phyloP scores from a whole-genome alignment of 2,329 filamentous ascomycete genomes.

The Colletotrichum musicola region DNA sequence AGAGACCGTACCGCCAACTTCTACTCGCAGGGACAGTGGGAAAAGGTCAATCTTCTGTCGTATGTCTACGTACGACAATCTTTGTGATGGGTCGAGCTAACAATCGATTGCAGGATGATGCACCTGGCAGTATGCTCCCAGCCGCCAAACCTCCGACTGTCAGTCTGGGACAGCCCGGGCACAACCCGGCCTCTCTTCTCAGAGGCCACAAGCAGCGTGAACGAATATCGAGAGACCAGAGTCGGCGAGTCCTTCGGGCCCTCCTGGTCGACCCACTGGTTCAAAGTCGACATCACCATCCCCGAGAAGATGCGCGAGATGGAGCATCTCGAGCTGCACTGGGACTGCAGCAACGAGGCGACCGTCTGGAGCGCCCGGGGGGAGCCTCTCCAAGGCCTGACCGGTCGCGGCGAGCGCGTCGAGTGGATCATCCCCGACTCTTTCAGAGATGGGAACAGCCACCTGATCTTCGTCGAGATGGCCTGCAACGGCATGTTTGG shows the following conservation, averaged over 20 bases:
- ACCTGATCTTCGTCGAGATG: slow-evolving; percentile 77
- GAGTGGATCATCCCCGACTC: slow-evolving; percentile 74
- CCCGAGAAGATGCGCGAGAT: slow-evolving; percentile 67
- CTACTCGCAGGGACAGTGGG: too few species aligned
- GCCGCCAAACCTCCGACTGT: too few species aligned
- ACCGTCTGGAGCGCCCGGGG: slow-evolving; percentile 74
- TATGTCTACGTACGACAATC: too few species aligned
- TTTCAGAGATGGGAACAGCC: slow-evolving; percentile 71
- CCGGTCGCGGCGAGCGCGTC: slow-evolving; percentile 71
- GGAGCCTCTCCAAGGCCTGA: slow-evolving; percentile 73
- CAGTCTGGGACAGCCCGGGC: too few species aligned
- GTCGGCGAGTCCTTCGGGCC: slow-evolving; percentile 73
- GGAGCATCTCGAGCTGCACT: slow-evolving; percentile 74
- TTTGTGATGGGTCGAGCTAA: too few species aligned
- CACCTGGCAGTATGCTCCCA: too few species aligned
- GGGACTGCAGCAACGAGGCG: slow-evolving; percentile 78
- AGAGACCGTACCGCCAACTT: too few species aligned
- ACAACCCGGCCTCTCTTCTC: too few species aligned
- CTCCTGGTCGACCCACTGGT: slow-evolving; percentile 81
- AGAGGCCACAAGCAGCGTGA: too few species aligned
- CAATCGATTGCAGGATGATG: too few species aligned
- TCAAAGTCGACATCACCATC: slow-evolving; percentile 70
- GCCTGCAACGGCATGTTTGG: slow-evolving; percentile 80
- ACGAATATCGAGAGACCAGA: too few species aligned
- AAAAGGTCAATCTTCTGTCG: too few species aligned